Evolutionary conservation across 2,329 filamentous ascomycete species (phyloP), one percentile per base, ranked within the genome.

Genomic region (Pseudonectria buxi): DNA sequence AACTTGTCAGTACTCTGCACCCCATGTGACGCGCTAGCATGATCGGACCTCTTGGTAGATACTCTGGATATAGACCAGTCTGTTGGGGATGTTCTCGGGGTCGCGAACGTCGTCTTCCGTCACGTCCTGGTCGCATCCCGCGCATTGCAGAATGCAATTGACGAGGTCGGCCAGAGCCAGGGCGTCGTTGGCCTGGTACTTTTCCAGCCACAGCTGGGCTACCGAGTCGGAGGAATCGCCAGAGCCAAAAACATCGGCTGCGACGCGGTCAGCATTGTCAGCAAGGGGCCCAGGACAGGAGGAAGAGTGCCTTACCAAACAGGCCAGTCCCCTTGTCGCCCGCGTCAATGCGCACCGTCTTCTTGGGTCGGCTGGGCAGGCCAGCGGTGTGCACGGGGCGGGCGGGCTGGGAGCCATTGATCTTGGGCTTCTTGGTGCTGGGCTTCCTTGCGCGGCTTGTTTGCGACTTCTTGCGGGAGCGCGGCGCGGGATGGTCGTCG

Each of bases 21-120:
- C n/a, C n/a, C n/a, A n/a, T n/a, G n/a, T n/a, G n/a, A n/a, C n/a
- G n/a, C n/a, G n/a, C n/a, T n/a, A n/a, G n/a, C n/a, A n/a, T n/a
- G n/a, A n/a, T n/a, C n/a, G n/a, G n/a, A 86, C 83, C 56, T 84
- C 78, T 59, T 92, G 83, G 56, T 89, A 94, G 43, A 89, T 79
- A 43, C 85, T 81, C 60, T 95, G 86, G n/a, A 98, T 70, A 51
- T 96, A 89, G 14, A 74, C 71, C 30, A 98, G 67, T 54, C 80
- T 81, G 53, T 79, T 81, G 13, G 85, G 78, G 31, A 83, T 86
- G 54, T 92, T 88, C 57, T 98, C 92, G 7, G 87, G 79, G 56
- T 98, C 90, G 46, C 82, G 79, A 45, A 95, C 86, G 57, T 96
- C 88, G 55, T 92, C 81, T 26, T 77, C 74, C 9, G 81, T 83